Evolutionary conservation across 1,284 basidiomycete species (phyloP).

Genomic region (Uromyces viciae-fabae): DNA sequence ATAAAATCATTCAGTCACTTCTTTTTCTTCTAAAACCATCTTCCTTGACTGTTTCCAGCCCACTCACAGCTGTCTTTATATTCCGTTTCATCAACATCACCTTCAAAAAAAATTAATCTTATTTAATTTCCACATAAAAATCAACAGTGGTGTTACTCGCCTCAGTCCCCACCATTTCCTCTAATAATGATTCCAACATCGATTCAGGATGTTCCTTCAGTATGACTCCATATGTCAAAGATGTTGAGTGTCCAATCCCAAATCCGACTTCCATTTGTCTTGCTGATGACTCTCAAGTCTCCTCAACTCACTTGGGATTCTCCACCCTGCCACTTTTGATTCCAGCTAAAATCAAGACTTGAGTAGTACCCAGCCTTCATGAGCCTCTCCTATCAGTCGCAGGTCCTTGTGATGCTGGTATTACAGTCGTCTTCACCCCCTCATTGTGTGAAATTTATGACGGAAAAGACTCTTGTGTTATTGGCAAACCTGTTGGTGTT

Average conservation of each 20-base stretch:
- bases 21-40: no score
- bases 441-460: background rate
- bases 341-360: background rate
- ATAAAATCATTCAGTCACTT: no score
- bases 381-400: background rate
- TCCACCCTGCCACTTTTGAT: background rate
- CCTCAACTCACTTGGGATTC: background rate
- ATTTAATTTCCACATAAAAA: no score
- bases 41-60: no score
- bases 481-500: no score
- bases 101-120: no score
- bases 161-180: no score
- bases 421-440: background rate
- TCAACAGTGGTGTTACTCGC: no score
- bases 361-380: background rate
- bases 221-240: background rate
- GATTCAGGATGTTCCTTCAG: background rate
- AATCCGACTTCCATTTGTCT: background rate
- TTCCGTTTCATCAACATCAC: no score
- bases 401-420: background rate
- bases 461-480: no score
- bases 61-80: no score
- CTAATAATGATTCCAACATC: background rate
- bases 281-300: background rate
- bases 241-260: background rate